phyloP scores from a whole-genome alignment of 768 basidiomycete genomes.

The Lyophyllum shimeji region DNA sequence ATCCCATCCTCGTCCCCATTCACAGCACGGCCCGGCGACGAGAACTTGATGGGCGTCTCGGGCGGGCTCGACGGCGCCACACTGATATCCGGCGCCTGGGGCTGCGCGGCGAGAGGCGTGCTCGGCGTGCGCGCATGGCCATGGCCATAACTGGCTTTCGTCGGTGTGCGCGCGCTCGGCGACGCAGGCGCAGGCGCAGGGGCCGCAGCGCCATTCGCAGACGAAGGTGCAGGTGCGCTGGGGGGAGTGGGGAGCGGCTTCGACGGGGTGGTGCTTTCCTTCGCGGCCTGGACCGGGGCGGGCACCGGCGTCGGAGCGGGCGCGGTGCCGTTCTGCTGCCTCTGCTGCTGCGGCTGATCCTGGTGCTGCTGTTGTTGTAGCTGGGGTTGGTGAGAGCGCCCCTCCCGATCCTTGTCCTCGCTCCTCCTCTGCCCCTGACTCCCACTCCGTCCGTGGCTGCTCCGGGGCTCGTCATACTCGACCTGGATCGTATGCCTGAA shows the following conservation, averaged over 20 bases:
- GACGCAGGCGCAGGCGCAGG: too few relatives aligned
- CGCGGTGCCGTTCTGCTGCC: background rate
- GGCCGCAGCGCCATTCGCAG: too few relatives aligned
- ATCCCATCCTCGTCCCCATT: background rate
- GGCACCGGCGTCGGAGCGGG: constrained; percentile 14
- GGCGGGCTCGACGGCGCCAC: constrained; percentile 39
- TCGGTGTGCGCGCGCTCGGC: background rate
- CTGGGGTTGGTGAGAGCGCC: background rate
- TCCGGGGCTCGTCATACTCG: constrained; percentile 75
- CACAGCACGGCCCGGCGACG: constrained; percentile 1
- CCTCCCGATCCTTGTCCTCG: constrained; percentile 25
- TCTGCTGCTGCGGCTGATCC: background rate
- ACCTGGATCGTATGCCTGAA: constrained; percentile 96
- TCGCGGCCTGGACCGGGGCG: constrained; percentile 33
- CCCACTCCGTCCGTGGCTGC: constrained; percentile 17
- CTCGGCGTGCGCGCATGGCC: constrained; percentile 11
- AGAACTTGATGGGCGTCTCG: constrained; percentile 27
- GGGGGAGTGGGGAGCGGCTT: constrained; percentile 35
- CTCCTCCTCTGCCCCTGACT: constrained; percentile 29
- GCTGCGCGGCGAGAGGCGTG: constrained; percentile 1
- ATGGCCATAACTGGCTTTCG: background rate
- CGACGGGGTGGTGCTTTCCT: constrained; percentile 8
- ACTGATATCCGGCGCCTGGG: constrained; percentile 28
- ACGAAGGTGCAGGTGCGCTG: background rate
- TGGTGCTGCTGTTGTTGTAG: constrained; percentile 1